phyloP scores from a whole-genome alignment of 2,329 filamentous ascomycete genomes.

The Neonectria ditissima region DNA sequence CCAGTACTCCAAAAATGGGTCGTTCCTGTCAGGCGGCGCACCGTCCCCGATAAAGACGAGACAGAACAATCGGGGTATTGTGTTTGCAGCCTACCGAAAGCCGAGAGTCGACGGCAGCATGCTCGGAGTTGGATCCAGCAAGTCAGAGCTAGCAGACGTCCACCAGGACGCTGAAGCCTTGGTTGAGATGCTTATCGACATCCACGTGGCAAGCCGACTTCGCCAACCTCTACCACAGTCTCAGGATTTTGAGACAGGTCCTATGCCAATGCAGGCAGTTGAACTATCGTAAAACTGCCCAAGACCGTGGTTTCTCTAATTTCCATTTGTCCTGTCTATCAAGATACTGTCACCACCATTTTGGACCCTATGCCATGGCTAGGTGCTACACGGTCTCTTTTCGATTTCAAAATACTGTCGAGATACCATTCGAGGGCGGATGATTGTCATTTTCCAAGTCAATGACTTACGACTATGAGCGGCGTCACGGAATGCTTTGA shows the following conservation, averaged over 20 bases:
- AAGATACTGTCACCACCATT: background rate
- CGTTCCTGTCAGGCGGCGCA: constrained; percentile 41
- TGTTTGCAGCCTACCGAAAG: constrained; percentile 68
- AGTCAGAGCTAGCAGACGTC: constrained; percentile 59
- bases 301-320: constrained; percentile 4
- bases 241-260: constrained; percentile 52
- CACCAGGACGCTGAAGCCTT: constrained; percentile 63
- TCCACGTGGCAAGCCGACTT: constrained; percentile 56
- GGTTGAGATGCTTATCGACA: constrained; percentile 65
- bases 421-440: constrained; percentile 47
- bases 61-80: constrained; percentile 62
- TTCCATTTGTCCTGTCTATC: constrained; percentile 23
- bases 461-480: constrained; percentile 44
- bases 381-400: constrained; percentile 19
- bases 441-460: constrained; percentile 35
- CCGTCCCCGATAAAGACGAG: constrained; percentile 39
- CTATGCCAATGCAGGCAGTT: constrained; percentile 49
- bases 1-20: constrained; percentile 47
- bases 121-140: constrained; percentile 49
- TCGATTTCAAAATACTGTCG: constrained; percentile 34
- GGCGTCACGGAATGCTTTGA: constrained; percentile 40
- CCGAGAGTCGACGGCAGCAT: constrained; percentile 54
- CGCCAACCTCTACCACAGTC: constrained; percentile 46
- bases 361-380: background rate
- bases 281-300: constrained; percentile 9